Evolutionary conservation across 2,329 filamentous ascomycete species (phyloP).

Genomic region (Hirsutella thompsonii): DNA sequence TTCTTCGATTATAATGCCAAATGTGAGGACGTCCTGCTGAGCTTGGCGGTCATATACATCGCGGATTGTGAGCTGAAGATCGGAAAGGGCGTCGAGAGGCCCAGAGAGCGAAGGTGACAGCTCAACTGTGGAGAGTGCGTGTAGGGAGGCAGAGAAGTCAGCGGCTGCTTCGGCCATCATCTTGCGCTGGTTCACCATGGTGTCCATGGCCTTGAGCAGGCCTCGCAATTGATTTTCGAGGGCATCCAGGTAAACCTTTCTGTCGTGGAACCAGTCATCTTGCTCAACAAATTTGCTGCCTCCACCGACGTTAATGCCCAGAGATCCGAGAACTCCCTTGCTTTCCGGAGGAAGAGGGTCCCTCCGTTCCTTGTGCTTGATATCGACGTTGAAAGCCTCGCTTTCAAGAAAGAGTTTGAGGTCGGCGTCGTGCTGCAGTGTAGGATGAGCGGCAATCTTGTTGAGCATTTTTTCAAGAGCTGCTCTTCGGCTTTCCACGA

Average conservation of each 20-base stretch:
- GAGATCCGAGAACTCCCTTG: slow-evolving; percentile 82
- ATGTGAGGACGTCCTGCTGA: slow-evolving; percentile 88
- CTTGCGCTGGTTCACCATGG: slow-evolving; percentile 83
- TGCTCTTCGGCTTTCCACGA: slow-evolving; percentile 83
- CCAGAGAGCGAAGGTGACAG: slow-evolving; percentile 78
- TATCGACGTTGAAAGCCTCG: slow-evolving; percentile 87
- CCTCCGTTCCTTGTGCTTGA: slow-evolving; percentile 94
- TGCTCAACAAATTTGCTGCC: slow-evolving; percentile 91
- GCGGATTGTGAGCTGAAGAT: slow-evolving; percentile 83
- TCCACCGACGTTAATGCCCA: slow-evolving; percentile 67
- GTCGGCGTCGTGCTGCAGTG: slow-evolving; percentile 84
- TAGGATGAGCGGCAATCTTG: slow-evolving; percentile 81
- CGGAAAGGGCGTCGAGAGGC: slow-evolving; percentile 81
- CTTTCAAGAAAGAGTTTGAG: slow-evolving; percentile 95
- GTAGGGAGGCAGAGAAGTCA: slow-evolving; percentile 88
- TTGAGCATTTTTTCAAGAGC: slow-evolving; percentile 96
- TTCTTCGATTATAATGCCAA: slow-evolving; percentile 96
- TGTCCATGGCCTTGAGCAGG: slow-evolving; percentile 85
- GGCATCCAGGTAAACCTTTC: slow-evolving; percentile 86
- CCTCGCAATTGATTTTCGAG: slow-evolving; percentile 84
- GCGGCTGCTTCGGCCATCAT: slow-evolving; percentile 85
- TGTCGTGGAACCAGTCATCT: slow-evolving; percentile 98
- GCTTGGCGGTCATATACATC: slow-evolving; percentile 95
- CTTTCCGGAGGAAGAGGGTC: slow-evolving; percentile 78
- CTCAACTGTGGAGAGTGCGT: slow-evolving; percentile 84